Base-by-base conservation (phyloP, 1,284 basidiomycete species). In the Puccinia polysora region DNA sequence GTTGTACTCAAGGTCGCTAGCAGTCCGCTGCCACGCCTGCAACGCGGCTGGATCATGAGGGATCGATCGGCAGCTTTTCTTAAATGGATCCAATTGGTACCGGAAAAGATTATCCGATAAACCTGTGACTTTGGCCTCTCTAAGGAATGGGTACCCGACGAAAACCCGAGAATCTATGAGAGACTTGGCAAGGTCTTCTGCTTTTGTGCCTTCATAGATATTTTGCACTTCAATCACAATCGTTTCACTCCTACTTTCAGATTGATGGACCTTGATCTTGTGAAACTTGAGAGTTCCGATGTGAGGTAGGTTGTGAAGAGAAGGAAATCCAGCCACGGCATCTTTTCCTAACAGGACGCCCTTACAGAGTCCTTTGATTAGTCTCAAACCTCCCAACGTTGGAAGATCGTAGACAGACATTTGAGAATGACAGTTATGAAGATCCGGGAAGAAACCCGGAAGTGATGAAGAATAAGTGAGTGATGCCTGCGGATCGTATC, bases 131-230 rank as follows among this genome's bases (percentile, higher is more conserved):
- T 88, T 82, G 1, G 90, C 95, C 80, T 99, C 96, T 76, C 89
- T 88, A 58, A 98, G 82, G 83, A 94, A 98, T 0, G 96, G 96
- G 93, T 95, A 98, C 38, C 87, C 86, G 74, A 89, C 83, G 80
- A 89, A 97, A 0, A 86, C 87, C 53, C 89, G 85, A 77, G 88
- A 83, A 23, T 89, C 90, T 62, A 95, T 82, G 82, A 91, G 84
- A 76, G 85, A 83, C 60, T 83, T 81, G 5, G 92, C 94, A 32
- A 97, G 81, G 8, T 89, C 87, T 77, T 88, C 86, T 23, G 75
- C 71, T 72, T 76, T 77, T 10, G 85, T 81, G 79, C 87, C 88
- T 76, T 83, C 81, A 59, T 82, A 81, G 0, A 85, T 84, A 77
- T 91, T 91, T 65, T 88, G 83, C 75, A 97, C 86, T 75, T 89